Conservation (phyloP, 176 grass and related monocot species). For the Zizania latifolia region DNA sequence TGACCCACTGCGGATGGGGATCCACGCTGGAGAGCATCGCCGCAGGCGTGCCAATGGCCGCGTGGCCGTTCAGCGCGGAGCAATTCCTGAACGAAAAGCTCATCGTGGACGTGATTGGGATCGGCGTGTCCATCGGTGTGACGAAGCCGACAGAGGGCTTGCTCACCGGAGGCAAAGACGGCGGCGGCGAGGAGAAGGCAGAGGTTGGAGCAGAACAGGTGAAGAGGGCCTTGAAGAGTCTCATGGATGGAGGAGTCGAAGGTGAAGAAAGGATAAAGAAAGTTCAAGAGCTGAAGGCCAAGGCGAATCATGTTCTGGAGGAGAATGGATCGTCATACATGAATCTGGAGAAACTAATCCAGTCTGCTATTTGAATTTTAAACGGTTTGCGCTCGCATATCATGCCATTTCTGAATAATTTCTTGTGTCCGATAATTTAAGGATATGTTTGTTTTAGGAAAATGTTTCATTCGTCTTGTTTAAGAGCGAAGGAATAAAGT, state of each 20-base stretch:
- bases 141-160: background rate
- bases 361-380: background rate
- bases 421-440: background rate
- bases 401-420: background rate
- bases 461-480: too few species aligned
- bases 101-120: constrained; percentile 44
- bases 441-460: too few species aligned
- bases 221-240: constrained; percentile 12
- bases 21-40: constrained; percentile 55
- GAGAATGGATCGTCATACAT: constrained; percentile 20
- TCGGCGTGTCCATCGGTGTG: constrained; percentile 47
- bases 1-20: constrained; percentile 85
- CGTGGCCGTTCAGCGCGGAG: constrained; percentile 55
- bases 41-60: constrained; percentile 37
- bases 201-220: constrained; percentile 29
- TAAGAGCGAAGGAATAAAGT: too few species aligned
- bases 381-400: background rate
- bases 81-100: constrained; percentile 72
- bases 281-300: background rate
- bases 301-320: constrained; percentile 20
- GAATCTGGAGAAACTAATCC: constrained; percentile 30
- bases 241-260: constrained; percentile 37
- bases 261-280: constrained; percentile 20
- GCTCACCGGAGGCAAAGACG: background rate
- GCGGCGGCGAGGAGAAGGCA: background rate